Evolutionary conservation across 1,139 yeast species (phyloP), one percentile per base, ranked within the genome.

Genomic region (Zygoascus sp.): DNA sequence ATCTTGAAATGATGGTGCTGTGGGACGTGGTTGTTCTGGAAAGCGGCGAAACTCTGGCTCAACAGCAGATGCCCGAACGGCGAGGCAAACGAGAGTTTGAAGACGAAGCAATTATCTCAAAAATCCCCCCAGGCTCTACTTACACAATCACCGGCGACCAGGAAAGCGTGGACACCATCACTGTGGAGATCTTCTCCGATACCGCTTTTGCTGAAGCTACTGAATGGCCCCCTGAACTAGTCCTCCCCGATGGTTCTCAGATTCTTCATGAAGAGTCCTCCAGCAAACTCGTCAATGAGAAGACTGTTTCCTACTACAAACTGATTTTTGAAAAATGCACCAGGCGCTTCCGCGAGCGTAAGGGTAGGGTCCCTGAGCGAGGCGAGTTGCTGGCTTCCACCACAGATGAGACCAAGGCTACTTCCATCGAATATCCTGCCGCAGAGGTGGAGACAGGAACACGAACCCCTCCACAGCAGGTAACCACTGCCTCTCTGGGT

Each of bases 1-100:
- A 52, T 15, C 56, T 57, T 23, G 62, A 60, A 40, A 50, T 54
- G 51, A 53, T 56, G 19, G 57, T 58, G 16, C 48, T 64, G 9
- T 64, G 68, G 67, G 67, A 64, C 42, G 67, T 63, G 15, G 62
- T 62, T 3, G 66, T 63, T 5, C 52, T 63, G 7, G 67, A 63
- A 21, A 55, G 59, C 1, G 67, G 68, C 10, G 65, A 61, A 39
- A 58, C 63, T 5, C 47, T 62, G 1, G 56, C 62, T 2, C 59
- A 59, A 21, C 64, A 60, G 48, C 63, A 59, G 45, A 50, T 60
- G 35, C 60, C 60, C 5, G 53, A 50, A n/a, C 47, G 46, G 9
- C 51, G 53, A 13, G 54, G 50, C 9, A 46, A 53, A 16, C 42
- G 48, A 19, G 51, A 53, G 4, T 44, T 57, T 23, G 58, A 58